Evolutionary conservation across 2,329 filamentous ascomycete genomes (phyloP).

Genomic region (Dothistroma septosporum): DNA sequence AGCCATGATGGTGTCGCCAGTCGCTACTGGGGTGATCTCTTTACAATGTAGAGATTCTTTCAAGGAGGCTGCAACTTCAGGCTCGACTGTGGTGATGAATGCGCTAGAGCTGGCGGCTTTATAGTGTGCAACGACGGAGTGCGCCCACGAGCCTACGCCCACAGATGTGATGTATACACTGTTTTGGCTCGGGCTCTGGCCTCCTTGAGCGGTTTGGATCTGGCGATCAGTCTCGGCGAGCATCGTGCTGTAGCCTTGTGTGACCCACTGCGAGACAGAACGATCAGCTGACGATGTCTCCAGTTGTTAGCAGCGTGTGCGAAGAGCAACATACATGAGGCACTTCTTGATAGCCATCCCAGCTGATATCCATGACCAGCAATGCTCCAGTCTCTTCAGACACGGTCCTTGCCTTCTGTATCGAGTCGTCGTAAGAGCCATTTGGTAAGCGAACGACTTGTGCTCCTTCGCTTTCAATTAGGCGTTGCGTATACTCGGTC

Average conservation of each 20-base stretch:
- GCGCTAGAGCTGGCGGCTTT: conserved; percentile 42
- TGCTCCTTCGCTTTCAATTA: conserved; percentile 62
- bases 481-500: conserved; percentile 48
- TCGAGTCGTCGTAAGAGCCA: conserved; percentile 62
- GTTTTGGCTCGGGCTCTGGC: conserved; percentile 14
- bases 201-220: conserved; percentile 38
- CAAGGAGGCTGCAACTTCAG: conserved; percentile 60
- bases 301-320: background rate
- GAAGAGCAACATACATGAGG: conserved; percentile 45
- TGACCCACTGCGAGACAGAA: conserved; percentile 57
- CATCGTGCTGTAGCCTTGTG: conserved; percentile 74
- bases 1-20: conserved; percentile 64
- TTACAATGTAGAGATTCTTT: conserved; percentile 51
- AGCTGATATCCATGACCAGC: conserved; percentile 66
- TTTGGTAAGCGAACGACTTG: conserved; percentile 49
- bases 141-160: conserved; percentile 68
- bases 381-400: conserved; percentile 44
- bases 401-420: conserved; percentile 49
- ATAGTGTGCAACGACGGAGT: conserved; percentile 64
- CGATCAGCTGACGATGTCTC: background rate
- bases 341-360: conserved; percentile 62
- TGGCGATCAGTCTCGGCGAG: conserved; percentile 64
- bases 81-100: conserved; percentile 64
- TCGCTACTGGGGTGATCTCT: conserved; percentile 48
- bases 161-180: conserved; percentile 60